Evolutionary conservation across 768 basidiomycete species (phyloP).

Genomic region (Mrakia frigida): DNA sequence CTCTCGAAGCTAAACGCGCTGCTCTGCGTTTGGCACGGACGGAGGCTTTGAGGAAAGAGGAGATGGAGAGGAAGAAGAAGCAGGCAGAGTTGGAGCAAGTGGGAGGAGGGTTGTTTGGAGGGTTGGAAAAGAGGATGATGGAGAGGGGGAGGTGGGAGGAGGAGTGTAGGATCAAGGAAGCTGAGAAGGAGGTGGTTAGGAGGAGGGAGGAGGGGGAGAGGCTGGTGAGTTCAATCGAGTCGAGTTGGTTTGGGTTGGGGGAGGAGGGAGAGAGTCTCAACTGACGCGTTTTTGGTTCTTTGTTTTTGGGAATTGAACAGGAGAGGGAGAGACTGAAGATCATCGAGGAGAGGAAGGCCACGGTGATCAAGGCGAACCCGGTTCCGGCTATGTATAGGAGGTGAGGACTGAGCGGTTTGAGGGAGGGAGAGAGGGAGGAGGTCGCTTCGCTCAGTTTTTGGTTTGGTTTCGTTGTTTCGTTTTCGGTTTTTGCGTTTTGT

Average conservation of each 20-base stretch:
- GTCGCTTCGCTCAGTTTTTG: background rate
- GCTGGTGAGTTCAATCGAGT: background rate
- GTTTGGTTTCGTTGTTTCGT: too few relatives aligned
- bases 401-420: background rate
- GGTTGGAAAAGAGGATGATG: background rate
- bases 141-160: constrained; percentile 5
- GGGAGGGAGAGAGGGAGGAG: background rate
- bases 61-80: background rate
- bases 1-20: background rate
- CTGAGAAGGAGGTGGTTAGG: background rate
- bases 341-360: constrained; percentile 1
- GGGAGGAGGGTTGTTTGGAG: background rate
- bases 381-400: constrained; percentile 4
- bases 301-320: too few relatives aligned
- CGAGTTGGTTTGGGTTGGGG: too few relatives aligned
- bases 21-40: background rate
- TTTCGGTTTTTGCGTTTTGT: too few relatives aligned
- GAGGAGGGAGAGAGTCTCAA: too few relatives aligned
- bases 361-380: constrained; percentile 1
- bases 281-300: too few relatives aligned
- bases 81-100: background rate
- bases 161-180: background rate
- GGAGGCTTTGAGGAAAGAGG: background rate
- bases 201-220: background rate
- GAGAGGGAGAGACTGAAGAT: constrained; percentile 3